A percentile compares a stretch with the other conserved stretches of the same genome.
These are phyloP conservation scores for Epichloe aotearoae DNA, from an alignment of 2,329 filamentous ascomycete species.

Conservation along the genomic window DNA sequence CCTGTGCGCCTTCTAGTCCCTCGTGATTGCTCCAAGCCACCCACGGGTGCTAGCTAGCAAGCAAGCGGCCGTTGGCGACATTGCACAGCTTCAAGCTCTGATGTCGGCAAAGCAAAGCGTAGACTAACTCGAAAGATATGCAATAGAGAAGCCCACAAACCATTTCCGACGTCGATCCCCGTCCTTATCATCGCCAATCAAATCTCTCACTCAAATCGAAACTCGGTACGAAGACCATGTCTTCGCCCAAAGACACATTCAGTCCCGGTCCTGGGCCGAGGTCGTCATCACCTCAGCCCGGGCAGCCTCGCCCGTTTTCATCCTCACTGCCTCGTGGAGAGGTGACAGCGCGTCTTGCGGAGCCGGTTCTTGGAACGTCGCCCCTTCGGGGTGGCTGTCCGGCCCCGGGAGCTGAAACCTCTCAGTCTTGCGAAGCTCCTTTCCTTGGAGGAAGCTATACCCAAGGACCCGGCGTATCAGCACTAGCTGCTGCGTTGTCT, in stretches of 20 bases:
- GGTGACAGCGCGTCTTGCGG: slow-evolving; percentile 47
- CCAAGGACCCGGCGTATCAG: slow-evolving; percentile 71
- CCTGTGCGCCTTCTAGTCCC: neutral
- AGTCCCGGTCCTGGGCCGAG: slow-evolving; percentile 25
- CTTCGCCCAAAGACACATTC: slow-evolving; percentile 24
- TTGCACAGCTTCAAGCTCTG: neutral
- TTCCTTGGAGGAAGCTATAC: slow-evolving; percentile 51
- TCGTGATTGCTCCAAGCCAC: neutral
- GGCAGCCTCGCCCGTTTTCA: slow-evolving; percentile 31
- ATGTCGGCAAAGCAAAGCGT: neutral
- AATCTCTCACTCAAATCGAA: neutral
- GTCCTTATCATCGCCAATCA: neutral
- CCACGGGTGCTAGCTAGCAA: neutral
- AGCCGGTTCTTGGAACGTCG: slow-evolving; percentile 34
- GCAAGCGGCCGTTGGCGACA: neutral
- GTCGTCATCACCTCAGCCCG: slow-evolving; percentile 35
- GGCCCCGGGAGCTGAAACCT: slow-evolving; percentile 11
- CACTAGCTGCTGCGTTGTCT: slow-evolving; percentile 75
- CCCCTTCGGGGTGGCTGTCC: slow-evolving; percentile 24
- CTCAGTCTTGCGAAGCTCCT: slow-evolving; percentile 39
- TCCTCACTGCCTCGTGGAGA: slow-evolving; percentile 44
- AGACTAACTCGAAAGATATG: neutral
- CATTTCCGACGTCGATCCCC: neutral
- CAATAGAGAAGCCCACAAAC: neutral
- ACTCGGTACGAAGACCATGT: slow-evolving; percentile 14